phyloP scores from a whole-genome alignment of 1,284 basidiomycete genomes.

The Earliella scabrosa region DNA sequence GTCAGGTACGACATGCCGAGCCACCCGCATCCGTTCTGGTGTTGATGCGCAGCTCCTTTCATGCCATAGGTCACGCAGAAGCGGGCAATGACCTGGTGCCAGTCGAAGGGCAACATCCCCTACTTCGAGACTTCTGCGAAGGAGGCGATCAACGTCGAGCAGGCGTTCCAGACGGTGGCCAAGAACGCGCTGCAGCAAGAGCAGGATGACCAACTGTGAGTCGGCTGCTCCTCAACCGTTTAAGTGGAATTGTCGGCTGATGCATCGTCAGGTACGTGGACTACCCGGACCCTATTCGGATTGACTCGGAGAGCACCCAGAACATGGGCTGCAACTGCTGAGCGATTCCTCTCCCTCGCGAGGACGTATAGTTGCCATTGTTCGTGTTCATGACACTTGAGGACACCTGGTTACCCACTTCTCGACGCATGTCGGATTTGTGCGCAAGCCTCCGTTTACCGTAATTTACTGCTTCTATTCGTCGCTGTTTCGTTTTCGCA shows the following conservation, averaged over 20 bases:
- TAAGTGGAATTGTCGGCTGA: slow-evolving; percentile 5
- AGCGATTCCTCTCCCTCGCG: slow-evolving; percentile 26
- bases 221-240: slow-evolving; percentile 19
- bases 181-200: slow-evolving; percentile 99
- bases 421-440: slow-evolving; percentile 17
- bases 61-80: slow-evolving; percentile 90
- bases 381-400: slow-evolving; percentile 20
- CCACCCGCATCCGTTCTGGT: not conserved
- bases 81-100: slow-evolving; percentile 99
- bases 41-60: not conserved
- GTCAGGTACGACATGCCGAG: slow-evolving; percentile 70
- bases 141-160: slow-evolving; percentile 99
- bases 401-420: slow-evolving; percentile 31
- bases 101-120: slow-evolving; percentile 99
- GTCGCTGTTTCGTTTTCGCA: slow-evolving; percentile 23
- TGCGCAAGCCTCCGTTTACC: slow-evolving; percentile 18
- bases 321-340: slow-evolving; percentile 93
- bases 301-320: slow-evolving; percentile 92
- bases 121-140: slow-evolving; percentile 99
- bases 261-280: slow-evolving; percentile 81
- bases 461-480: slow-evolving; percentile 30
- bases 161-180: slow-evolving; percentile 99
- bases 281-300: slow-evolving; percentile 98
- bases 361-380: slow-evolving; percentile 5
- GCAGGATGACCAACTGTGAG: slow-evolving; percentile 93